Percentiles rank a stretch among this genome's conserved stretches.
phyloP scores from a whole-genome alignment of 805 yeast species.

The Saccharomycopsis malanga region DNA sequence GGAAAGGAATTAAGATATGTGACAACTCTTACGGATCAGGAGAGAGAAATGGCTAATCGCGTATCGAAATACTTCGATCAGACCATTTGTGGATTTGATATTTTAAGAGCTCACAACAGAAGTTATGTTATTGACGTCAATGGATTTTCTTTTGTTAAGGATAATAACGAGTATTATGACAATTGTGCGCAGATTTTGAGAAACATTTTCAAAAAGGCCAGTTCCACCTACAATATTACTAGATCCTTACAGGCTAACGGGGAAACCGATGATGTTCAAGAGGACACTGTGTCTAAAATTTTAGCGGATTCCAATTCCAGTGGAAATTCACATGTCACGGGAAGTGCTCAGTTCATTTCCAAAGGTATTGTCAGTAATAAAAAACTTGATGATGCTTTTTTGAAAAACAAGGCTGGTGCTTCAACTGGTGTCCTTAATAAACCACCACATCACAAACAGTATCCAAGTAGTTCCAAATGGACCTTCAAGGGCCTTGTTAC shows the following conservation, averaged over 20 bases:
- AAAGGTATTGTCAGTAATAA: background rate
- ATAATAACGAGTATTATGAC: constrained; percentile 80
- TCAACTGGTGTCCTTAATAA: background rate
- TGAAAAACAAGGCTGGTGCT: background rate
- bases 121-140: constrained; percentile 95
- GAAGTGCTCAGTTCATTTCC: background rate
- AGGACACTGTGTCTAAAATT: background rate
- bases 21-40: constrained; percentile 70
- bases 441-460: background rate
- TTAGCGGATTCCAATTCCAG: background rate
- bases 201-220: constrained; percentile 43
- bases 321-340: background rate
- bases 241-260: background rate
- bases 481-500: constrained; percentile 87
- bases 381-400: no score
- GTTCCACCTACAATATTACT: constrained; percentile 8
- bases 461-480: constrained; percentile 54
- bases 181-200: constrained; percentile 71
- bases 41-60: constrained; percentile 69
- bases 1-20: constrained; percentile 94
- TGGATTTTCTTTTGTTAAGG: constrained; percentile 96
- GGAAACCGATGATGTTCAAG: background rate
- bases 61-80: constrained; percentile 78
- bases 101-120: constrained; percentile 79
- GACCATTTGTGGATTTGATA: constrained; percentile 94